phyloP scores from a whole-genome alignment of 441 rosid genomes.

The Eutrema salsugineum region DNA sequence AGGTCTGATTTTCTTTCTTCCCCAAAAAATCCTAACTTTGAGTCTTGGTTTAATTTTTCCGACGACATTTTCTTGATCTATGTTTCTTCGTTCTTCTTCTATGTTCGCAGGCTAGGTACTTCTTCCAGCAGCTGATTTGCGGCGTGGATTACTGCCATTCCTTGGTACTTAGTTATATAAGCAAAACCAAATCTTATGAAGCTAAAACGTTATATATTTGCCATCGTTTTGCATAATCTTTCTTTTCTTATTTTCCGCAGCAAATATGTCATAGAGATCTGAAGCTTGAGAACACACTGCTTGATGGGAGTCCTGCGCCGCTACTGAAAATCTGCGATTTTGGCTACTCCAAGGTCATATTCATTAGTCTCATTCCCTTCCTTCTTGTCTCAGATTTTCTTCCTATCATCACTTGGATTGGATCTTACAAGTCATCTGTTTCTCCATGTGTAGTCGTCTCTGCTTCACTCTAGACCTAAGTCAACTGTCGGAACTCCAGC shows the following conservation, averaged over 20 bases:
- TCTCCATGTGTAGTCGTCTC: slow-evolving; percentile 48
- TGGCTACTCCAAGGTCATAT: slow-evolving; percentile 81
- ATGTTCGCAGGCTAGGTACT: slow-evolving; percentile 64
- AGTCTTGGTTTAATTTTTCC: background rate
- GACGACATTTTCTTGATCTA: background rate
- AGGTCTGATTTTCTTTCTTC: slow-evolving; percentile 38
- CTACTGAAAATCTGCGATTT: slow-evolving; percentile 91
- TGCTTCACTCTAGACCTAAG: slow-evolving; percentile 79
- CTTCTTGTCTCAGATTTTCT: background rate
- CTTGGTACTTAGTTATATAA: slow-evolving; percentile 35
- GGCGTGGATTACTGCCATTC: slow-evolving; percentile 80
- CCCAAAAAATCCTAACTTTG: background rate
- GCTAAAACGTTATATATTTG: background rate
- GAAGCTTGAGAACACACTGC: slow-evolving; percentile 84
- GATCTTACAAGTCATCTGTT: background rate
- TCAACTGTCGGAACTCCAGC: slow-evolving; percentile 90
- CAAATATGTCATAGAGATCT: slow-evolving; percentile 98
- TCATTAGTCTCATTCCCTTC: background rate
- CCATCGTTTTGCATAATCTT: background rate
- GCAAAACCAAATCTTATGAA: background rate
- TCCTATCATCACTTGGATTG: background rate
- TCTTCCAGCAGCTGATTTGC: slow-evolving; percentile 90
- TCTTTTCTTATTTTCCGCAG: slow-evolving; percentile 40
- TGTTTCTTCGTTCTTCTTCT: background rate
- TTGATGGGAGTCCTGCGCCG: slow-evolving; percentile 91